phyloP scores from a whole-genome alignment of 2,329 filamentous ascomycete species.

The Dothiorella sarmentorum region DNA sequence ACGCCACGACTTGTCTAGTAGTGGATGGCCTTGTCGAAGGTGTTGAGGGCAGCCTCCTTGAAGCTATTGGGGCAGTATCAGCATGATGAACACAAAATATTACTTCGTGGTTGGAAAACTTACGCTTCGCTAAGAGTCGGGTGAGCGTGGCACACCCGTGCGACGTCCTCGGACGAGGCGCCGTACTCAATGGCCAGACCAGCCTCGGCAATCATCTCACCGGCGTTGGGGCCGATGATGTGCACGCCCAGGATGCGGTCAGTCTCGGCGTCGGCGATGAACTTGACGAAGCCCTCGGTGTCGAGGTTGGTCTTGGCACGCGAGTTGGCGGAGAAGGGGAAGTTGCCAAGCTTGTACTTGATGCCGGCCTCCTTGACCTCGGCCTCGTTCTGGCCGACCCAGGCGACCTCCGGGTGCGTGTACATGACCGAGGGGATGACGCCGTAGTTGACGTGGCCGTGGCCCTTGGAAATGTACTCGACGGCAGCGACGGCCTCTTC shows the following conservation, averaged over 20 bases:
- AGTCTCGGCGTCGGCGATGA: constrained; percentile 92
- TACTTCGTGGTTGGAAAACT: not conserved
- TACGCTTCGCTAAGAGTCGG: constrained; percentile 85
- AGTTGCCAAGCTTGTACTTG: constrained; percentile 88
- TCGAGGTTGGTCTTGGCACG: constrained; percentile 98
- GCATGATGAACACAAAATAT: not conserved
- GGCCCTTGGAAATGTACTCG: constrained; percentile 96
- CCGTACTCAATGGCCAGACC: constrained; percentile 95
- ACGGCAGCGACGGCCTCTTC: constrained; percentile 93
- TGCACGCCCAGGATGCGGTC: constrained; percentile 93
- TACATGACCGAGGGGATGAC: constrained; percentile 99
- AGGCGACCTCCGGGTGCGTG: constrained; percentile 96
- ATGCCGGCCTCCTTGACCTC: constrained; percentile 87
- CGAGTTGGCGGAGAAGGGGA: constrained; percentile 98
- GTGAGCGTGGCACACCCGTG: constrained; percentile 90
- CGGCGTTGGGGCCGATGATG: constrained; percentile 92
- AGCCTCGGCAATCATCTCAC: constrained; percentile 99
- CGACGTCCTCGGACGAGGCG: constrained; percentile 71
- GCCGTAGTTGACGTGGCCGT: constrained; percentile 98
- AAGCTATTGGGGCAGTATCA: constrained; percentile 47
- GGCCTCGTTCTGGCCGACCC: constrained; percentile 97
- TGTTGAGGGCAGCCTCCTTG: constrained; percentile 99
- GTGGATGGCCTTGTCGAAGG: constrained; percentile 93
- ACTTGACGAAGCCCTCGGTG: constrained; percentile 94
- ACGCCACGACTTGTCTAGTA: constrained; percentile 51